Conservation (phyloP, 208 protist species). For the Jaenimonas drosophilae region DNA sequence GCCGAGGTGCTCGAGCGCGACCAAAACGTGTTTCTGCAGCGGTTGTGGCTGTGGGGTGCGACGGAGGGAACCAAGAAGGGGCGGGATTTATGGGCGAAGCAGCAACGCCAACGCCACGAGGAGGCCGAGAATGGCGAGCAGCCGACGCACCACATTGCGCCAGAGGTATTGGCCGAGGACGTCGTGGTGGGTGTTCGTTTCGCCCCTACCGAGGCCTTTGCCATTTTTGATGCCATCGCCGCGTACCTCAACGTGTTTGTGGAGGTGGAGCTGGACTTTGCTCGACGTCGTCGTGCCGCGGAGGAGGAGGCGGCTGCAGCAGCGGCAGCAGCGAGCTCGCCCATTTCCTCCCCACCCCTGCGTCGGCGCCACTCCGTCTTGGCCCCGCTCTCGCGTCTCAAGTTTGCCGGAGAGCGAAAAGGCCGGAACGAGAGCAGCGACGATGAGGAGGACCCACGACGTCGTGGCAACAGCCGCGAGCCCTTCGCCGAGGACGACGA, state of each 20-base stretch:
- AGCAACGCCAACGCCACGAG: too few species aligned
- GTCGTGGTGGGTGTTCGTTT: conserved; percentile 18
- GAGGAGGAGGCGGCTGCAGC: neutral
- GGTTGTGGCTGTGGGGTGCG: conserved; percentile 40
- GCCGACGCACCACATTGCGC: too few species aligned
- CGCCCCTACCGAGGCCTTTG: conserved; percentile 23
- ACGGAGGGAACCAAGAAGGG: too few species aligned
- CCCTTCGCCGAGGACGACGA: conserved; percentile 2
- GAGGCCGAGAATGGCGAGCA: too few species aligned
- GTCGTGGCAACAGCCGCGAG: neutral
- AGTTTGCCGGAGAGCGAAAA: too few species aligned
- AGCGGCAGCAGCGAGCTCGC: neutral
- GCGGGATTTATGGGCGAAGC: too few species aligned
- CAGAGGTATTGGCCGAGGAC: too few species aligned
- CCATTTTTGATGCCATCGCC: conserved; percentile 44
- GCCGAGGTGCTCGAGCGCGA: conserved; percentile 3
- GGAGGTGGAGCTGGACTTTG: conserved; percentile 16
- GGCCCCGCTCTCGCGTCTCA: too few species aligned
- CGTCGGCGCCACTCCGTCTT: too few species aligned
- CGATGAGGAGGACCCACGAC: conserved; percentile 1
- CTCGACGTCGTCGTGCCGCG: too few species aligned
- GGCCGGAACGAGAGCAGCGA: too few species aligned
- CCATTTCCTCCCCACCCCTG: too few species aligned
- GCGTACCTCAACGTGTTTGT: conserved; percentile 30
- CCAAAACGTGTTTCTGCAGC: conserved; percentile 43